Percentiles rank a stretch among this genome's conserved stretches.
phyloP scores from a whole-genome alignment of 495 filamentous ascomycete genomes.

The Trichoderma orchidacearum region DNA sequence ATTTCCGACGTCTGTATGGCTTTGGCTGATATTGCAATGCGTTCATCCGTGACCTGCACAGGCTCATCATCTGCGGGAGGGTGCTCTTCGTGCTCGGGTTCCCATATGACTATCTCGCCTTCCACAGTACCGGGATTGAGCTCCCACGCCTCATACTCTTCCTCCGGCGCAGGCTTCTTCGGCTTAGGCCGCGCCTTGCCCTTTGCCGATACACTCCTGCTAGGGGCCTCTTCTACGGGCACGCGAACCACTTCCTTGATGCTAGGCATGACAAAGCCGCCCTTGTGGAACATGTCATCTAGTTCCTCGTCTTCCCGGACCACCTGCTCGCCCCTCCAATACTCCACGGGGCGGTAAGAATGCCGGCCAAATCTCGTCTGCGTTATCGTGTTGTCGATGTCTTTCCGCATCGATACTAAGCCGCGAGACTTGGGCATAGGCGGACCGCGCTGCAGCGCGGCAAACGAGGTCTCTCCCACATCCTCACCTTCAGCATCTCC shows the following conservation, averaged over 20 bases:
- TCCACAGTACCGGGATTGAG: slow-evolving; percentile 26
- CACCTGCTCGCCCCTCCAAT: slow-evolving; percentile 73
- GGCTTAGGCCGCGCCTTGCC: slow-evolving; percentile 2
- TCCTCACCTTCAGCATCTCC: slow-evolving; percentile 10
- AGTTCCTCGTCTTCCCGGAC: slow-evolving; percentile 43
- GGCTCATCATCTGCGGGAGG: slow-evolving; percentile 29
- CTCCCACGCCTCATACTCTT: slow-evolving; percentile 38
- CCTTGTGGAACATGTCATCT: slow-evolving; percentile 19
- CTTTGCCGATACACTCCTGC: background rate
- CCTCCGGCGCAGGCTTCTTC: slow-evolving; percentile 15
- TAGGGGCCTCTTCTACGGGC: slow-evolving; percentile 33
- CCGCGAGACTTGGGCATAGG: slow-evolving; percentile 44
- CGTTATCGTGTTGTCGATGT: slow-evolving; percentile 35
- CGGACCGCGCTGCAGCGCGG: slow-evolving; percentile 29
- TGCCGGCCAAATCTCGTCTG: slow-evolving; percentile 40
- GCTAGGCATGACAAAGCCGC: slow-evolving; percentile 40
- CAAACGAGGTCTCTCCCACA: slow-evolving; percentile 23
- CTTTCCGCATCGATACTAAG: slow-evolving; percentile 57
- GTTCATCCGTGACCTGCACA: slow-evolving; percentile 39
- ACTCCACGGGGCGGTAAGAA: slow-evolving; percentile 63
- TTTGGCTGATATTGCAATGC: slow-evolving; percentile 60
- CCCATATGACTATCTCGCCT: slow-evolving; percentile 32
- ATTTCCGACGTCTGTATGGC: slow-evolving; percentile 67
- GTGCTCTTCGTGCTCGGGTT: slow-evolving; percentile 27
- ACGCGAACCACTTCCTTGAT: slow-evolving; percentile 66